phyloP scores from a whole-genome alignment of 345 rosid species.

The Citrus unshiu region DNA sequence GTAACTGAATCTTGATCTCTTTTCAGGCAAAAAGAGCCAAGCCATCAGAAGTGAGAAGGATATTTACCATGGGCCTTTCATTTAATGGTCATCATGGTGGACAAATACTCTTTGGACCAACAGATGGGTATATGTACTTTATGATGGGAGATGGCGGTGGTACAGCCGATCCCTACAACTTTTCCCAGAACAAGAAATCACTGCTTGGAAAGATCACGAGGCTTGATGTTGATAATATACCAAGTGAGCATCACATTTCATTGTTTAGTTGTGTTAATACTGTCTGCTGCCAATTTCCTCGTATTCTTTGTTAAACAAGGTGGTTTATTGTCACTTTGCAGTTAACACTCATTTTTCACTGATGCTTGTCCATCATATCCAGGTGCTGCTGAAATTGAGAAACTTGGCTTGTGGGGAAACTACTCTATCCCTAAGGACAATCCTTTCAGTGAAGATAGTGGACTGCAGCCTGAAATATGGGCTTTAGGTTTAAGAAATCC shows the following conservation, averaged over 20 bases:
- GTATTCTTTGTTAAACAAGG: neutral
- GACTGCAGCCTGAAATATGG: constrained; percentile 65
- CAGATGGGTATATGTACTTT: constrained; percentile 81
- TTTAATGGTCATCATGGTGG: constrained; percentile 81
- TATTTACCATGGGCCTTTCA: constrained; percentile 93
- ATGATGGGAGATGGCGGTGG: constrained; percentile 97
- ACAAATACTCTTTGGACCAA: constrained; percentile 93
- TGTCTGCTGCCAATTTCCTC: constrained; percentile 1
- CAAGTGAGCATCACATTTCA: constrained; percentile 46
- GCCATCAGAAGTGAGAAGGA: constrained; percentile 82
- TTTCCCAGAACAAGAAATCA: constrained; percentile 91
- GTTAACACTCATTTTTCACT: neutral
- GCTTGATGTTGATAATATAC: constrained; percentile 77
- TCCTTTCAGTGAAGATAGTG: constrained; percentile 50
- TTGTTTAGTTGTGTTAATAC: neutral
- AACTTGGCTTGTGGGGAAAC: constrained; percentile 73
- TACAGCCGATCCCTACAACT: constrained; percentile 73
- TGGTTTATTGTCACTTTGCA: constrained; percentile 3
- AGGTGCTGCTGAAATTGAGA: constrained; percentile 51
- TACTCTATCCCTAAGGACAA: constrained; percentile 74
- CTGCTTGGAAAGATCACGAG: constrained; percentile 94
- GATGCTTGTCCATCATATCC: constrained; percentile 10
- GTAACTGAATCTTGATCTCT: constrained; percentile 8
- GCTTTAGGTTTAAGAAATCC: constrained; percentile 73
- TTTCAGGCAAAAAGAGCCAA: constrained; percentile 67